Conservation (phyloP, 1,139 yeast genomes). For the Saccharomyces hybrid region DNA sequence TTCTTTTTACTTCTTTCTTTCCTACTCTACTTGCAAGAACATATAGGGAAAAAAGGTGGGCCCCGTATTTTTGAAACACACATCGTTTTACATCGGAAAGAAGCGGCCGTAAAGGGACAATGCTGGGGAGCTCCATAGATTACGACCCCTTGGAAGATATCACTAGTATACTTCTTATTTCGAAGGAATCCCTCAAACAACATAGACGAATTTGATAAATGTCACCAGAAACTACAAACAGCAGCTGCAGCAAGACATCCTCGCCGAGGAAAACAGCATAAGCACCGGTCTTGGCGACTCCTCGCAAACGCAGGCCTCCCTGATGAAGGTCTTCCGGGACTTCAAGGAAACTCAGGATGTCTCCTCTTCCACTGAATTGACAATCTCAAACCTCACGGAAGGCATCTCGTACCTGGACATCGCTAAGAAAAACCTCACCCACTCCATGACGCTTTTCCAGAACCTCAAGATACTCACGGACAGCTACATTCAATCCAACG, state of each 20-base stretch:
- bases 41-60: no score
- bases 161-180: conserved; percentile 31
- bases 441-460: conserved; percentile 78
- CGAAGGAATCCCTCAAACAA: conserved; percentile 41
- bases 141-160: conserved; percentile 40
- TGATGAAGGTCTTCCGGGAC: conserved; percentile 33
- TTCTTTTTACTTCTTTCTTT: neutral
- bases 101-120: neutral
- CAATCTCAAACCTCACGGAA: conserved; percentile 63
- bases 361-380: conserved; percentile 51
- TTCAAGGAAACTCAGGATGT: conserved; percentile 41
- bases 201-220: conserved; percentile 40
- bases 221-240: conserved; percentile 41
- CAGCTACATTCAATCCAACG: conserved; percentile 61
- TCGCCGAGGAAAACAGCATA: conserved; percentile 32
- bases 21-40: no score
- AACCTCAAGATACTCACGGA: conserved; percentile 79
- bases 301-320: conserved; percentile 1
- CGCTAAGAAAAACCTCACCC: conserved; percentile 73
- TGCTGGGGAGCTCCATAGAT: conserved; percentile 21
- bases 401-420: conserved; percentile 73
- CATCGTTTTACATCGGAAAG: no score
- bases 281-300: conserved; percentile 18
- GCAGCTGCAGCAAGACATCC: conserved; percentile 31
- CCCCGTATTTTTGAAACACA: no score